A percentile compares a stretch with the other conserved stretches of the same genome.
Conservation (phyloP, 176 grass and related monocot genomes). For the sorghum (Sorghum bicolor) region DNA sequence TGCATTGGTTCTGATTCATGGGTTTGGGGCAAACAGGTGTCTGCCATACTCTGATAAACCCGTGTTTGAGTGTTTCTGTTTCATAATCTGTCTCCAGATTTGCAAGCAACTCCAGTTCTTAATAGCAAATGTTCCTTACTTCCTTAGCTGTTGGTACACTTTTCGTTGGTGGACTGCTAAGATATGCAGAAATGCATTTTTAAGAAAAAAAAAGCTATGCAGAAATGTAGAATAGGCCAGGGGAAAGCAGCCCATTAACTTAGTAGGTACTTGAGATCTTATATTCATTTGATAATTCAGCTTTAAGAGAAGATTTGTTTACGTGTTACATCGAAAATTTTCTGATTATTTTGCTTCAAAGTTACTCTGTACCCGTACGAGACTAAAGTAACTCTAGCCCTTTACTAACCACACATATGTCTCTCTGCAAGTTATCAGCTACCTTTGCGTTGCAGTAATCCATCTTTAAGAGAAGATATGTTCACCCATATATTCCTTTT, state of each 20-base stretch:
- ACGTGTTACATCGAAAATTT: background rate
- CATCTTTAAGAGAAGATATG: no score
- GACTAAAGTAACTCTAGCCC: background rate
- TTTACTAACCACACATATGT: background rate
- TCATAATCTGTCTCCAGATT: background rate
- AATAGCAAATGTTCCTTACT: background rate
- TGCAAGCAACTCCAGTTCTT: background rate
- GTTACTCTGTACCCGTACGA: background rate
- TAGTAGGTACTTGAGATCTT: background rate
- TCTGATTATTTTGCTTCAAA: background rate
- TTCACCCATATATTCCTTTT: background rate
- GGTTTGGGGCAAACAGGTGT: slow-evolving; percentile 91
- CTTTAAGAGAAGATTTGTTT: background rate
- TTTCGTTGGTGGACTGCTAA: background rate
- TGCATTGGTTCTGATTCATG: slow-evolving; percentile 84
- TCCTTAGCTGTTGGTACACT: background rate
- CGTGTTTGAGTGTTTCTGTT: background rate
- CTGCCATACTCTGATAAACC: slow-evolving; percentile 3
- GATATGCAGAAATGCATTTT: background rate
- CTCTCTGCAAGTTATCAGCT: background rate
- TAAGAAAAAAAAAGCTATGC: background rate
- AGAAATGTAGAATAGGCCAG: background rate
- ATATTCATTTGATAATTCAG: background rate
- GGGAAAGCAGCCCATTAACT: background rate
- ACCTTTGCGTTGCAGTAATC: background rate